Evolutionary conservation across 345 rosid species (phyloP).

Genomic region (Orychophragmus violaceus): DNA sequence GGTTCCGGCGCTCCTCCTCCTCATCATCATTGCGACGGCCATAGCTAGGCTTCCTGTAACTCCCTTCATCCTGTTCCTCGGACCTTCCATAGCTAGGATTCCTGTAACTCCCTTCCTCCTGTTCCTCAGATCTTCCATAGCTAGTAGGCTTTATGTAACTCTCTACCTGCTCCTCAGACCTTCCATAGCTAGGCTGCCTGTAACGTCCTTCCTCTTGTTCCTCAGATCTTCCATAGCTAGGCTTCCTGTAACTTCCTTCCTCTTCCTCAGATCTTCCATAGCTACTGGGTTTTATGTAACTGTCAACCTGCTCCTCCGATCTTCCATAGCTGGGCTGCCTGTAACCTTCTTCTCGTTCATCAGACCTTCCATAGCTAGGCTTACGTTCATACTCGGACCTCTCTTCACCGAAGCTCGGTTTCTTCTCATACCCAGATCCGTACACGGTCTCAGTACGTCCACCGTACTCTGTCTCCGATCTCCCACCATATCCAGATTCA

Average conservation of each 20-base stretch:
- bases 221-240: conserved; percentile 30
- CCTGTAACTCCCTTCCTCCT: not conserved
- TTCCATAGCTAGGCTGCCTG: conserved; percentile 17
- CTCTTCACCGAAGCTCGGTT: conserved; percentile 15
- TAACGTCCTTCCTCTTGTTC: not conserved
- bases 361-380: conserved; percentile 28
- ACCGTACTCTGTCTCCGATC: too few species aligned
- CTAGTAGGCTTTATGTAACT: conserved; percentile 31
- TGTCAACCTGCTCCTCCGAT: not conserved
- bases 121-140: conserved; percentile 21
- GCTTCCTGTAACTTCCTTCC: conserved; percentile 19
- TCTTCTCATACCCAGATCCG: conserved; percentile 20
- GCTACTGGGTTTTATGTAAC: conserved; percentile 26
- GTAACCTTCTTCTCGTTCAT: conserved; percentile 35
- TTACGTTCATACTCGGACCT: conserved; percentile 23
- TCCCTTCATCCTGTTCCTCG: conserved; percentile 42
- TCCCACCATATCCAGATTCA: too few species aligned
- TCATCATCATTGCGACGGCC: conserved; percentile 47
- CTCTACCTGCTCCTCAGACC: conserved; percentile 37
- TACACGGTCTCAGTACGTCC: too few species aligned
- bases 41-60: conserved; percentile 33
- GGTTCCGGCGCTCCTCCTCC: conserved; percentile 38
- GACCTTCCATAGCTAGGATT: conserved; percentile 29
- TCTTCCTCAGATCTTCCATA: conserved; percentile 38
- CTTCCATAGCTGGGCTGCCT: conserved; percentile 33